Base-by-base conservation (phyloP, 306 rosid species). In the Dicorynia guianensis region DNA sequence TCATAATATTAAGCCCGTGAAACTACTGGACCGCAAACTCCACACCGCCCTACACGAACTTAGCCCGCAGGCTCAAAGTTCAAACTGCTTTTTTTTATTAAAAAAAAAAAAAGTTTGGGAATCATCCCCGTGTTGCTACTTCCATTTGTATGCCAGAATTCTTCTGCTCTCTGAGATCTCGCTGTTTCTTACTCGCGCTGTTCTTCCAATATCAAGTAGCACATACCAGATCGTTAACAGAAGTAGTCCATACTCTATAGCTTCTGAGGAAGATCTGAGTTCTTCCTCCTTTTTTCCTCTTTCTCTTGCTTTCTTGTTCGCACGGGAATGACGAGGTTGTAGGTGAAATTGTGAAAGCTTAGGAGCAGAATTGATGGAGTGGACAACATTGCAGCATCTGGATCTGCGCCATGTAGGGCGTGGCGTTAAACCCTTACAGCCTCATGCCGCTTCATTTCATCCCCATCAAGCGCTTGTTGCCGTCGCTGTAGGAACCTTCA, bases 301-400 rank as follows among this genome's bases (percentile, higher is more conserved):
- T 33, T 55, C 66, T 35, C 64, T 49, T 34, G 17, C 50, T 62
- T 67, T 68, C 49, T 25, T 40, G 63, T 74, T 77, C 11, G 53
- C 54, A 79, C 64, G 18, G 49, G 19, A 61, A 63, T 59, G 76
- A 62, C 57, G 67, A 65, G 69, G 20, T 71, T 62, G 38, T 76
- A 81, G 85, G 78, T 59, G 69, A 70, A 63, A 57, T 35, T 75
- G 30, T 59, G 69, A 70, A 63, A 57, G 35, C 72, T 35, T 42
- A 54, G 35, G n/a, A 49, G 57, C 60, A 48, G n/a, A 9, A 78
- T 72, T 56, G 36, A 95, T 95, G 99, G 99, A 92, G 96, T 95
- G 99, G 99, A 78, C 90, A 79, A 92, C 98, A 69, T 86, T 95
- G 91, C 97, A 95, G 85, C 99, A 95, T 81, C 92, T 95, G 87